Evolutionary conservation across 495 filamentous ascomycete genomes (phyloP).

Genomic region (Penicillium canariense): DNA sequence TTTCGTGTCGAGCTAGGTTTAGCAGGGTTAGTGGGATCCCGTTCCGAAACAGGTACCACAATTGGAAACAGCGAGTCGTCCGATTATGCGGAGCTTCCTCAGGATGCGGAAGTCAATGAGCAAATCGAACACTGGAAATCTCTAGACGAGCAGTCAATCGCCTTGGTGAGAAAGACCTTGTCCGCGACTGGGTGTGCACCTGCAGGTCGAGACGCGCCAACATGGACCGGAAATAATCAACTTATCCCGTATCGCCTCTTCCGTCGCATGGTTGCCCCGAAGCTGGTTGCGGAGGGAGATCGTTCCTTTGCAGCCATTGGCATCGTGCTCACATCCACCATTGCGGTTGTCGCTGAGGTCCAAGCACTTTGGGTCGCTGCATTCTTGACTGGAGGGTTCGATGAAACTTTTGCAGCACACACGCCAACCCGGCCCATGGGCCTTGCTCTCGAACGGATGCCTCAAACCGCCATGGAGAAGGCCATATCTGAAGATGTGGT

Average conservation of each 20-base stretch:
- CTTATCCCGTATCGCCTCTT: conserved; percentile 46
- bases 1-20: conserved; percentile 24
- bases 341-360: conserved; percentile 55
- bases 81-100: neutral
- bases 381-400: conserved; percentile 42
- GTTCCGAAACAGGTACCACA: neutral
- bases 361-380: conserved; percentile 69
- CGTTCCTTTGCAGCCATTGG: conserved; percentile 64
- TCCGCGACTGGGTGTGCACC: conserved; percentile 5
- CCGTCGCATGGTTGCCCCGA: conserved; percentile 55
- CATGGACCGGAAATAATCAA: conserved; percentile 22
- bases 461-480: conserved; percentile 11
- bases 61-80: neutral
- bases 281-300: conserved; percentile 47
- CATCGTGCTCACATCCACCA: conserved; percentile 53
- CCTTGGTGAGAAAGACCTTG: conserved; percentile 10
- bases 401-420: neutral
- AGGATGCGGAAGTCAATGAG: neutral
- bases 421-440: neutral
- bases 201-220: conserved; percentile 5
- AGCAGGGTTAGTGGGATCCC: neutral
- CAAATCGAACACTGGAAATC: conserved; percentile 15
- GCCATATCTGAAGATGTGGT: conserved; percentile 30
- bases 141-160: conserved; percentile 14
- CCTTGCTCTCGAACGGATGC: conserved; percentile 8